Base-by-base conservation (phyloP, 345 rosid species). In the Raphanus sativus region DNA sequence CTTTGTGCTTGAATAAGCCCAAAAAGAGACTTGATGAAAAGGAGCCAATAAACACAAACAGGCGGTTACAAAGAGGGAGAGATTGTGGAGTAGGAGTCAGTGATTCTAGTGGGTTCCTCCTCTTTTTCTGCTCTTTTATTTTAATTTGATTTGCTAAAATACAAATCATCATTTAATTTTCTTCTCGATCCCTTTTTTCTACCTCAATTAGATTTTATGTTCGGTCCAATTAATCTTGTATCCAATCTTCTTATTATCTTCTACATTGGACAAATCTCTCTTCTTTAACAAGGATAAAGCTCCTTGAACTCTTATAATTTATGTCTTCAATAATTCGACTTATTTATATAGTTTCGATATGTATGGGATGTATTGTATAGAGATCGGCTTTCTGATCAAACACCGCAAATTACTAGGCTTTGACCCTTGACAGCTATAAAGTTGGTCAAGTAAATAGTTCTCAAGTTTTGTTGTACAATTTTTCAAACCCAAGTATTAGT, bases 71-170 rank as follows among this genome's bases (percentile, higher is more conserved):
- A 74, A 73, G 65, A 62, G 15, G 45, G 67, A 70, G 87, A 84
- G 78, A 83, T 86, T 82, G 89, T 82, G 91, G 89, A 90, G 88
- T 82, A 63, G 90, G 93, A 87, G 85, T 86, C 84, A 80, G 88
- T 85, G 89, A 87, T 82, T 84, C 92, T 74, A 82, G 91, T 87
- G 91, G 90, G 82, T 83, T 89, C 94, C 84, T 85, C 77, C 83
- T 56, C 80, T 84, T 89, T 88, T 82, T 82, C 87, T 75, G 77
- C 74, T 71, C 59, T 55, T 21, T 45, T 34, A 25, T 36, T 62
- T 59, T 67, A 5, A 48, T 48, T 61, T 77, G n/a, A 76, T 58
- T 70, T 66, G 40, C 77, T 67, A 81, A 72, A 72, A 6, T 72
- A 76, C 83, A 81, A 76, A 36, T n/a, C 11, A 45, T 65, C 77